A percentile compares a stretch with the other conserved stretches of the same genome.
phyloP scores from a whole-genome alignment of 345 rosid species.

The Cardiospermum halicacabum region DNA sequence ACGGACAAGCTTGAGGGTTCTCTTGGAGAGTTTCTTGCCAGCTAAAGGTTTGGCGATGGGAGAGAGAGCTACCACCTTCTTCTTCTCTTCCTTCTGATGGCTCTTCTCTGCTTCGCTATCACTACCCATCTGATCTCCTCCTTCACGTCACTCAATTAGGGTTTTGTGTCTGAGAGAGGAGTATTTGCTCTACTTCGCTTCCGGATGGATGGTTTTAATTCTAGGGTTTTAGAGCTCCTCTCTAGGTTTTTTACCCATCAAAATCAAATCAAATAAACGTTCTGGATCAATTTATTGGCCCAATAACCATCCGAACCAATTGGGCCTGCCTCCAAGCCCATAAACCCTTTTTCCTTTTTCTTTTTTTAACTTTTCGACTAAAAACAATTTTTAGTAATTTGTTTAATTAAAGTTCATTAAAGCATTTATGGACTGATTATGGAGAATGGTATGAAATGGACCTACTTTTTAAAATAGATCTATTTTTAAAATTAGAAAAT shows the following conservation, averaged over 20 bases:
- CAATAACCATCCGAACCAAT: neutral
- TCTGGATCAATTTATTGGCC: neutral
- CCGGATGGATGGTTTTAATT: neutral
- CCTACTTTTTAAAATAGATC: too few relatives aligned
- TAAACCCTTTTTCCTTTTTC: too few relatives aligned
- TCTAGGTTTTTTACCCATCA: neutral
- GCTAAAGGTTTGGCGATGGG: constrained; percentile 94
- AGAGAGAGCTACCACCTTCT: constrained; percentile 49
- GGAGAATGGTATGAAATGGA: too few relatives aligned
- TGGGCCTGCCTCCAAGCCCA: neutral
- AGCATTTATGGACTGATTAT: too few relatives aligned
- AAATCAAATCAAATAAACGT: neutral
- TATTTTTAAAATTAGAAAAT: too few relatives aligned
- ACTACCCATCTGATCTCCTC: constrained; percentile 56
- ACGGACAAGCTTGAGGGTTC: constrained; percentile 81
- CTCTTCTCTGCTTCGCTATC: constrained; percentile 70
- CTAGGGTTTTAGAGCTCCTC: neutral
- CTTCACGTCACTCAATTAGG: too few relatives aligned
- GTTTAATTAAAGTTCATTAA: too few relatives aligned
- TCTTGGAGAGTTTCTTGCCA: constrained; percentile 85
- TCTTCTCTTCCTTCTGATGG: constrained; percentile 53
- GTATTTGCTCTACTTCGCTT: neutral
- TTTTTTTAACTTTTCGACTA: too few relatives aligned
- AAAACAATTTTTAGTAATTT: too few relatives aligned
- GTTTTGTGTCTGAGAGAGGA: neutral